Evolutionary conservation across 2,329 filamentous ascomycete genomes (phyloP).

Genomic region (Apiospora aurea): DNA sequence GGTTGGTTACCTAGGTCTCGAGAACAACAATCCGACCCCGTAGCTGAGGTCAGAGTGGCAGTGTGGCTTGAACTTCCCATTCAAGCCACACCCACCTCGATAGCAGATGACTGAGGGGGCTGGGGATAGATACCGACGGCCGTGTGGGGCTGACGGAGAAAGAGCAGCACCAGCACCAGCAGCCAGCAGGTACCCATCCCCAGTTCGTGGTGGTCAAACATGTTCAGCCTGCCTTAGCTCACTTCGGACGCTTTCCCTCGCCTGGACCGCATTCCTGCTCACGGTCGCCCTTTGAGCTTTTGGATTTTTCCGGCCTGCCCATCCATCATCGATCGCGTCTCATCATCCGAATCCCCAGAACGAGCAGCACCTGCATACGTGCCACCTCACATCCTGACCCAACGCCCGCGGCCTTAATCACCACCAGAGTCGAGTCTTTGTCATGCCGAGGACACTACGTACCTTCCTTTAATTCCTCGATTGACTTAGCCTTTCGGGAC

Average conservation of each 20-base stretch:
- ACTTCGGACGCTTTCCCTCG: constrained; percentile 14
- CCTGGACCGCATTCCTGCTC: constrained; percentile 16
- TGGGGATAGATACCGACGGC: background rate
- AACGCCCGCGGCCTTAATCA: background rate
- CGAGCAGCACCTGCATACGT: constrained; percentile 1
- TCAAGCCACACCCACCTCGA: constrained; percentile 3
- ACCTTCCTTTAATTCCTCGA: constrained; percentile 2
- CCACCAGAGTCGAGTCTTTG: background rate
- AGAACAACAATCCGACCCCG: background rate
- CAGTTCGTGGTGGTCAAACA: constrained; percentile 9
- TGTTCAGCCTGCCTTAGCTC: constrained; percentile 10
- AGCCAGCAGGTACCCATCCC: background rate
- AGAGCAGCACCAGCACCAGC: background rate
- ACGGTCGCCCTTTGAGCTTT: constrained; percentile 15
- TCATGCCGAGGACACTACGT: background rate
- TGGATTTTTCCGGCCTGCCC: constrained; percentile 18
- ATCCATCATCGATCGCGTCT: constrained; percentile 21
- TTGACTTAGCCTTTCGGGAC: constrained; percentile 1
- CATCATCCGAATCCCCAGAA: constrained; percentile 21
- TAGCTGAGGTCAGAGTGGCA: background rate
- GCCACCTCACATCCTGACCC: background rate
- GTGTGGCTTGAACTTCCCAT: background rate
- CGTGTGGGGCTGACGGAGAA: background rate
- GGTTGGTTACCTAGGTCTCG: background rate
- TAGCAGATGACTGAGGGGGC: constrained; percentile 10